Evolutionary conservation across 306 rosid species (phyloP), one percentile per base, ranked within the genome.

Genomic region (Vicia villosa): DNA sequence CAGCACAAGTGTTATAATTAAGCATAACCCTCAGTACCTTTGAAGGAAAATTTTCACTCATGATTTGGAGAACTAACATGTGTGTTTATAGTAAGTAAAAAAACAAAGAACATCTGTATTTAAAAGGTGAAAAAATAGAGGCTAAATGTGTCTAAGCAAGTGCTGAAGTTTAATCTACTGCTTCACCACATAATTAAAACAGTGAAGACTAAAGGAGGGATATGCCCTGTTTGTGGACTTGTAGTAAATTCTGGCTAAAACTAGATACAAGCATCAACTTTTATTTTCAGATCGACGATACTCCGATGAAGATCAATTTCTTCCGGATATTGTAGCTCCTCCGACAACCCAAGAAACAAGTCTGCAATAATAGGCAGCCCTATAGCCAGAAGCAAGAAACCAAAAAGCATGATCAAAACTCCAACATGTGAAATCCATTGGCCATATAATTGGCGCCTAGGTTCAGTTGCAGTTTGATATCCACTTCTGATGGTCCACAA

Each of bases 331-430:
- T 43, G 83, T 51, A 84, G 13, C 69, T 79, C 84, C 63, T 81
- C 75, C 6, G 77, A 77, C 76, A 84, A 76, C 55, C 70, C 74
- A 16, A 81, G 70, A 58, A 77, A 73, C 79, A 89, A 71, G 58
- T 83, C 81, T 2, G 80, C 75, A 14, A 89, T 70, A 32, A 89
- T 77, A 61, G 91, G 89, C 61, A 86, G 59, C 63, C 89, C 89
- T 9, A 76, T 58, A 21, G 45, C 77, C 55, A 83, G 40, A 52
- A 89, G 78, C 54, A 86, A 10, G 79, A 86, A 56, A n/a, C 88
- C 88, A 9, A 83, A 70, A 66, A 88, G 71, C 80, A 84, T 60
- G 14, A 82, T 82, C 58, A 84, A 57, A 3, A 70, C 74, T 19
- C 86, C 91, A 32, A 85, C 34, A 6, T 45, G 75, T 17, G 84